Base-by-base conservation (phyloP, 2,329 filamentous ascomycete genomes). In the Fusarium sp. region DNA sequence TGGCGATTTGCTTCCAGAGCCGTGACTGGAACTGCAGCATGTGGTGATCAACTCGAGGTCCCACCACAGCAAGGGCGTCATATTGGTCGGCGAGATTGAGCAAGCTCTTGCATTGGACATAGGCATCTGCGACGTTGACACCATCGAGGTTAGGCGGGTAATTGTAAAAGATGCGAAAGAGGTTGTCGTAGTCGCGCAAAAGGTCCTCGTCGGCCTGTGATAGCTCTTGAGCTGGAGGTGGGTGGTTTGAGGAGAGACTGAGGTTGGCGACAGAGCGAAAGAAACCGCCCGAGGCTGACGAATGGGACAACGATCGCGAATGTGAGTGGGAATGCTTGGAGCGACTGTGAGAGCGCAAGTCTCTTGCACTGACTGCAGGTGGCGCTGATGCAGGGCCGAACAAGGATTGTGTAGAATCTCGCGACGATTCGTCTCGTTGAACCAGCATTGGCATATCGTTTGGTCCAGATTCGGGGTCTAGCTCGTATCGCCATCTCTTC, bases 91-190 rank as follows among this genome's bases (percentile, higher is more conserved):
- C 95, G 20, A 98, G 86, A 15, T 90, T 89, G 42, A 98, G 88
- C 5, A 98, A 88, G 15, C 93, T 92, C 82, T 98, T 97, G 87
- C 94, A 97, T 81, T 98, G 94, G 45, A 96, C 91, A 78, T 98
- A 98, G 27, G 95, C 94, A 67, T 94, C 92, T 58, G 94, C 94
- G 71, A 98, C 97, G 80, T 96, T 97, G 80, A 96, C 87, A 30
- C 89, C 88, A 81, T 97, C 95, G 35, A 98, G 87, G 1, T 90
- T 78, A 0, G 95, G 95, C 0, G 94, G 85, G 79, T 97, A 93
- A 80, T 98, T 97, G 86, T 98, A 98, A 85, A 98, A 97, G 69
- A 96, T 92, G 75, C 95, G 93, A 80, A 98, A 97, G 26, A 98
- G 87, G 80, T 98, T 98, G 80, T 97, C 94, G 81, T 98, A 98